These are phyloP conservation scores for Zalerion maritima DNA, from an alignment of 495 filamentous ascomycete genomes.

Conservation along the genomic window DNA sequence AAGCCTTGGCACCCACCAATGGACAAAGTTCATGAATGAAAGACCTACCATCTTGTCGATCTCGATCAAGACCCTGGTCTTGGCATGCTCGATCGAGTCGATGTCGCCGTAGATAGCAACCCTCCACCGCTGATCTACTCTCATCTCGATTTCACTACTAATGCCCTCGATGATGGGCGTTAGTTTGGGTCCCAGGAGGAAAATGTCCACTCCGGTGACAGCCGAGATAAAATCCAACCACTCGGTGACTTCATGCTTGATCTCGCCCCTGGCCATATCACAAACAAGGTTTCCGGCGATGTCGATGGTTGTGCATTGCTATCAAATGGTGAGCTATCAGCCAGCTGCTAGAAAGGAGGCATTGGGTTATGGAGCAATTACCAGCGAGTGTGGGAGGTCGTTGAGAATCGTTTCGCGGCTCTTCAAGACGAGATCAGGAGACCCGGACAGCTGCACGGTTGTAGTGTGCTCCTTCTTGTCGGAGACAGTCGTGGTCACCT, in stretches of 20 bases:
- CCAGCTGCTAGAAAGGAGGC: neutral
- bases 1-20: neutral
- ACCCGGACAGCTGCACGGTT: conserved; percentile 78
- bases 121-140: conserved; percentile 63
- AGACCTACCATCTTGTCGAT: conserved; percentile 94
- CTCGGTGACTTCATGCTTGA: conserved; percentile 51
- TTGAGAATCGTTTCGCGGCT: conserved; percentile 75
- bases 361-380: no score
- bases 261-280: conserved; percentile 52
- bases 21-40: conserved; percentile 2
- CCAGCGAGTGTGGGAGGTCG: conserved; percentile 74
- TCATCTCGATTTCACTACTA: conserved; percentile 36
- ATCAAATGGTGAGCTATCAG: conserved; percentile 7
- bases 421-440: conserved; percentile 68
- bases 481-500: conserved; percentile 68
- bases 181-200: conserved; percentile 73
- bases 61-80: conserved; percentile 88
- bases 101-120: conserved; percentile 91
- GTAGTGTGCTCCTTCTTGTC: conserved; percentile 68
- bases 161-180: conserved; percentile 48
- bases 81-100: conserved; percentile 91
- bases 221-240: conserved; percentile 70
- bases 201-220: conserved; percentile 90
- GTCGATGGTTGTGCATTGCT: conserved; percentile 87
- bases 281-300: conserved; percentile 80